Conservation (phyloP, 768 basidiomycete genomes). For the Hemileccinum impolitum region DNA sequence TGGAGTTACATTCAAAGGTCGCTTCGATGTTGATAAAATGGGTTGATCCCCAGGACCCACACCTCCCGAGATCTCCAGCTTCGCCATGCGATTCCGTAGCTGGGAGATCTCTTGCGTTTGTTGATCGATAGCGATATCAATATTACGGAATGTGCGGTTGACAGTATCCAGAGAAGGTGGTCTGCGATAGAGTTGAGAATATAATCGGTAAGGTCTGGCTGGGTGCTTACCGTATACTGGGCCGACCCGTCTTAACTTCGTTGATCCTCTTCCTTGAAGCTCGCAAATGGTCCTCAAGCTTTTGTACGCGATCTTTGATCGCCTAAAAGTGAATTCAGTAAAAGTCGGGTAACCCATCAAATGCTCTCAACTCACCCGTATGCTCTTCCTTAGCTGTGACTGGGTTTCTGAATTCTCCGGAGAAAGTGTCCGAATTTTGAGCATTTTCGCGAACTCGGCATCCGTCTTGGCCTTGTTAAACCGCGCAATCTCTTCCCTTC, state of each 20-base stretch:
- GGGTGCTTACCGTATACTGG: slow-evolving; percentile 55
- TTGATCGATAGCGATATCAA: slow-evolving; percentile 67
- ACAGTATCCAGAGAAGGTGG: slow-evolving; percentile 84
- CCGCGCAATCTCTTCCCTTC: slow-evolving; percentile 77
- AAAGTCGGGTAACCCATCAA: neutral
- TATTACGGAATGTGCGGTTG: slow-evolving; percentile 79
- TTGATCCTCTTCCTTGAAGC: slow-evolving; percentile 67
- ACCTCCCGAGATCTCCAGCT: slow-evolving; percentile 40
- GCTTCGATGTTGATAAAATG: slow-evolving; percentile 36
- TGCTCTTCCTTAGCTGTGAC: slow-evolving; percentile 64
- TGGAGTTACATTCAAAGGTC: slow-evolving; percentile 49
- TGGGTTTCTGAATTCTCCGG: slow-evolving; percentile 89
- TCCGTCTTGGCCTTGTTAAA: slow-evolving; percentile 79
- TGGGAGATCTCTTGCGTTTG: slow-evolving; percentile 52
- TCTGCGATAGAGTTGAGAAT: slow-evolving; percentile 37
- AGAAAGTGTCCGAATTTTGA: slow-evolving; percentile 72
- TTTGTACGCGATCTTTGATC: slow-evolving; percentile 70
- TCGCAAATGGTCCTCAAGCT: slow-evolving; percentile 73
- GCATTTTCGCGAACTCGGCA: slow-evolving; percentile 71
- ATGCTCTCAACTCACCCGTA: slow-evolving; percentile 50
- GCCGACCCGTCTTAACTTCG: slow-evolving; percentile 58
- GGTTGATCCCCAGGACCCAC: slow-evolving; percentile 38
- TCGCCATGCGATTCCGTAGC: slow-evolving; percentile 51
- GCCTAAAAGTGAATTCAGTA: slow-evolving; percentile 37
- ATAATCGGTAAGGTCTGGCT: neutral